phyloP scores from a whole-genome alignment of 2,329 filamentous ascomycete genomes.

The Fusarium scirpi region DNA sequence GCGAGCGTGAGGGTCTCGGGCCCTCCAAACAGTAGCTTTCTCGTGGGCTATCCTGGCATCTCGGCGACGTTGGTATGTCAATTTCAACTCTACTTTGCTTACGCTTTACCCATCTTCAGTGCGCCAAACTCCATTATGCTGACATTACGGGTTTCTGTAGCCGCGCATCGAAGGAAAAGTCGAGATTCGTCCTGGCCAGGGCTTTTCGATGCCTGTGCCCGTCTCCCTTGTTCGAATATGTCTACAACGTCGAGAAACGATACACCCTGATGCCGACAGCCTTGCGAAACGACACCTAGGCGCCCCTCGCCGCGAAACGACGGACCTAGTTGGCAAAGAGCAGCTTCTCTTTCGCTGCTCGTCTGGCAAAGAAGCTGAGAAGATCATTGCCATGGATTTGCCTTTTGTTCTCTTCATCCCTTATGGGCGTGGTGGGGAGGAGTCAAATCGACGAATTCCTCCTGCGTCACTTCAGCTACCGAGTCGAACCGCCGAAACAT shows the following conservation, averaged over 20 bases:
- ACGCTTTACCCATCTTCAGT: constrained; percentile 20
- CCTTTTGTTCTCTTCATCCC: constrained; percentile 98
- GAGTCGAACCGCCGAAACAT: constrained; percentile 95
- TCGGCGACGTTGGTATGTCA: constrained; percentile 91
- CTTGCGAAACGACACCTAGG: constrained; percentile 92
- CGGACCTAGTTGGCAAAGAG: constrained; percentile 95
- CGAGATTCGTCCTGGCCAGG: constrained; percentile 88
- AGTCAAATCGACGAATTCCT: constrained; percentile 88
- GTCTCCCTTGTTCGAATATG: constrained; percentile 95
- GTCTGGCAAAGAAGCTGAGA: constrained; percentile 85
- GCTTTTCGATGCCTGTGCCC: constrained; percentile 88
- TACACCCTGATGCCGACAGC: constrained; percentile 95
- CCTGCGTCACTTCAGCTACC: constrained; percentile 91
- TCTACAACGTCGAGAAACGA: constrained; percentile 92
- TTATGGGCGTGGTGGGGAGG: constrained; percentile 89
- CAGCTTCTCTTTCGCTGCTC: constrained; percentile 90
- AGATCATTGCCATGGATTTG: constrained; percentile 93
- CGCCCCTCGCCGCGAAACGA: constrained; percentile 88
- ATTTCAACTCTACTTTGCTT: constrained; percentile 27
- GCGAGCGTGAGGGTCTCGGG: constrained; percentile 89
- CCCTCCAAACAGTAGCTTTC: constrained; percentile 95
- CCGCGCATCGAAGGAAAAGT: constrained; percentile 98
- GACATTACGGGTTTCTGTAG: constrained; percentile 59
- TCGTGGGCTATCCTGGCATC: constrained; percentile 97
- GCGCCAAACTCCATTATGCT: constrained; percentile 28